Percentiles rank a stretch among this genome's conserved stretches.
These are phyloP conservation scores for Candida sphagnicola DNA, from an alignment of 805 yeast genomes.

Conservation along the genomic window DNA sequence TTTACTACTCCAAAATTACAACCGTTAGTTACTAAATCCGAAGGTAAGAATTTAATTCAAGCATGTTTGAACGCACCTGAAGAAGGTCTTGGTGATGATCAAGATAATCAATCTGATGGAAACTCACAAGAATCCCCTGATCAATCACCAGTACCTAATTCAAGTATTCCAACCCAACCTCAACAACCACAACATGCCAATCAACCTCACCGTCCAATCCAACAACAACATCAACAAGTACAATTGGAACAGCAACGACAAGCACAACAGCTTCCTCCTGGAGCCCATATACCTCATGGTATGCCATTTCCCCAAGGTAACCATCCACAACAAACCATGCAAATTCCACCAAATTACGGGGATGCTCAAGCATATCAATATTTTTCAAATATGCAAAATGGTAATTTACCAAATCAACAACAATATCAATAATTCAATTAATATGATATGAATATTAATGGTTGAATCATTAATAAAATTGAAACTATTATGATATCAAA, in stretches of 20 bases:
- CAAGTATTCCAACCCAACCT: constrained; percentile 22
- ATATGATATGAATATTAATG: constrained; percentile 1
- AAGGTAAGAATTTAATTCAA: constrained; percentile 94
- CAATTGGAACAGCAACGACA: constrained; percentile 22
- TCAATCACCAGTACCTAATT: constrained; percentile 33
- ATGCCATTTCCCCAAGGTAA: constrained; percentile 42
- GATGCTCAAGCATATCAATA: constrained; percentile 61
- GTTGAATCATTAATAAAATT: neutral
- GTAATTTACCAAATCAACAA: constrained; percentile 46
- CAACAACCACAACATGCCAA: constrained; percentile 24
- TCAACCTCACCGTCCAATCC: constrained; percentile 23
- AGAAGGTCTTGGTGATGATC: constrained; percentile 66
- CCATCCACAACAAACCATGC: constrained; percentile 41
- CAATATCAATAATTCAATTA: constrained; percentile 25
- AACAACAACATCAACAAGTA: constrained; percentile 28
- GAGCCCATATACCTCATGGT: constrained; percentile 40
- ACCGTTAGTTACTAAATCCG: constrained; percentile 95
- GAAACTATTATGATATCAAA: neutral
- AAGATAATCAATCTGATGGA: constrained; percentile 50
- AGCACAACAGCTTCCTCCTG: constrained; percentile 36
- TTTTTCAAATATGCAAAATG: constrained; percentile 52
- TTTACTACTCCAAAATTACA: constrained; percentile 99
- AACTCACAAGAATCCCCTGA: constrained; percentile 42
- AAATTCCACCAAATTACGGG: constrained; percentile 45
- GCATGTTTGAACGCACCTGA: constrained; percentile 98